These are phyloP conservation scores for Scutellaria galericulata DNA, from an alignment of 257 asterid genomes.

Conservation along the genomic window DNA sequence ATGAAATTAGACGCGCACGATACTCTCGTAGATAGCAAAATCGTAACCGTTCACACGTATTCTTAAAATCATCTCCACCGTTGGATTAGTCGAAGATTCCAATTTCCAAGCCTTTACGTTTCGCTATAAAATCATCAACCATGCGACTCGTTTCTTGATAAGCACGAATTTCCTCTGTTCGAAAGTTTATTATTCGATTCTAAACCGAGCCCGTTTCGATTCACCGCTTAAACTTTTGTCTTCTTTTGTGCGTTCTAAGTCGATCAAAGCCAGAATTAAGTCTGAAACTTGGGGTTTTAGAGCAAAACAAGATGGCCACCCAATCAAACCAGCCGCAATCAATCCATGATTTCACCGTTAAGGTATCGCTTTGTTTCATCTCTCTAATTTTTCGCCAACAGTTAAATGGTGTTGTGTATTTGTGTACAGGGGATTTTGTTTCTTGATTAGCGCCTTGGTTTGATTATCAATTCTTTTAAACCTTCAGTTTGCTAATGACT, in stretches of 20 bases:
- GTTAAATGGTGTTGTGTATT: background rate
- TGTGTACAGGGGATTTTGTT: background rate
- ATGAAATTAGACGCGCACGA: too few relatives aligned
- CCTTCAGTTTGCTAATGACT: background rate
- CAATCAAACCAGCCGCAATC: constrained; percentile 70
- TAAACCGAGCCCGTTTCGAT: constrained; percentile 37
- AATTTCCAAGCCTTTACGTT: background rate
- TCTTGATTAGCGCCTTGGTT: background rate
- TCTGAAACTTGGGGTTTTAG: constrained; percentile 20
- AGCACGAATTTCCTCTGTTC: background rate
- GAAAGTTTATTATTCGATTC: constrained; percentile 23
- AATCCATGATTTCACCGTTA: constrained; percentile 81
- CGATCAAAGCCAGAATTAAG: constrained; percentile 26
- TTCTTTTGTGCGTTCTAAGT: constrained; percentile 5
- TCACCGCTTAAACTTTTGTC: constrained; percentile 24
- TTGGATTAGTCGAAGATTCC: background rate
- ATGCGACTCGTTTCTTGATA: background rate
- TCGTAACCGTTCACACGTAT: background rate
- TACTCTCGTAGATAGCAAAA: too few relatives aligned
- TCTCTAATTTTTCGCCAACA: background rate
- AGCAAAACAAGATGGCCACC: constrained; percentile 58
- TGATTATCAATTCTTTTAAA: background rate
- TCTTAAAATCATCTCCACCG: constrained; percentile 6
- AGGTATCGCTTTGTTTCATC: constrained; percentile 47
- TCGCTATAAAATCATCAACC: background rate